These are phyloP conservation scores for Dothideomycetes sp. DNA, from an alignment of 2,329 filamentous ascomycete species.

Conservation along the genomic window DNA sequence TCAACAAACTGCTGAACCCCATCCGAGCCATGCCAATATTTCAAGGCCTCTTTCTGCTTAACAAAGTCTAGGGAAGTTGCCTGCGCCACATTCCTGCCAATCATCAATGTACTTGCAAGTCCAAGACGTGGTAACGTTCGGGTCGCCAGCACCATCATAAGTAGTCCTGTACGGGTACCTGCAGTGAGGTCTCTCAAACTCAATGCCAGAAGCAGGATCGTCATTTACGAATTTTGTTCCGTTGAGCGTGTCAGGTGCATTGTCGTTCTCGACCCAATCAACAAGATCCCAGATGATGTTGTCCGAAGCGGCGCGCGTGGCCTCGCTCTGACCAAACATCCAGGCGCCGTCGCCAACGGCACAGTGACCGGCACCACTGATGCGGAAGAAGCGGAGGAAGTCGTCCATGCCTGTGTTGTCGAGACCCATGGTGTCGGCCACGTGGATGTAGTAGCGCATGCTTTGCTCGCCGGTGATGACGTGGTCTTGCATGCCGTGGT, in stretches of 20 bases:
- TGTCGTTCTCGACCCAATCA: constrained; percentile 23
- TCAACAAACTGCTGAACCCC: too few relatives aligned
- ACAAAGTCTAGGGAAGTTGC: constrained; percentile 6
- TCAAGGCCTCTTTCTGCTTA: background rate
- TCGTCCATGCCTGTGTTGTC: constrained; percentile 22
- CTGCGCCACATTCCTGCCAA: constrained; percentile 9
- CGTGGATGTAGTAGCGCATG: constrained; percentile 38
- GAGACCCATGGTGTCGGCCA: constrained; percentile 24
- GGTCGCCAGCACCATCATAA: constrained; percentile 14
- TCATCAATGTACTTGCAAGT: constrained; percentile 10
- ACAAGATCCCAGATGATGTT: constrained; percentile 39
- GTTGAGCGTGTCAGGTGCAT: constrained; percentile 22
- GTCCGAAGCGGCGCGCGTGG: constrained; percentile 19
- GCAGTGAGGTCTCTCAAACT: constrained; percentile 34
- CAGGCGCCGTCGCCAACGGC: constrained; percentile 33
- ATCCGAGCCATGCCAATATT: too few relatives aligned
- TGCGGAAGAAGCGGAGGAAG: constrained; percentile 40
- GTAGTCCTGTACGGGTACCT: constrained; percentile 10
- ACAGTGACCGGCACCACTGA: constrained; percentile 43
- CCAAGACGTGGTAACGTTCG: constrained; percentile 20
- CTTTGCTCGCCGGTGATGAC: constrained; percentile 36
- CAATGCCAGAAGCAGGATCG: constrained; percentile 23
- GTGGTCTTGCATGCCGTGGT: constrained; percentile 30
- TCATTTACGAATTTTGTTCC: constrained; percentile 31
- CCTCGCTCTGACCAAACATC: constrained; percentile 27